phyloP scores from a whole-genome alignment of 2,329 filamentous ascomycete genomes.

The Parascedosporium putredinis region DNA sequence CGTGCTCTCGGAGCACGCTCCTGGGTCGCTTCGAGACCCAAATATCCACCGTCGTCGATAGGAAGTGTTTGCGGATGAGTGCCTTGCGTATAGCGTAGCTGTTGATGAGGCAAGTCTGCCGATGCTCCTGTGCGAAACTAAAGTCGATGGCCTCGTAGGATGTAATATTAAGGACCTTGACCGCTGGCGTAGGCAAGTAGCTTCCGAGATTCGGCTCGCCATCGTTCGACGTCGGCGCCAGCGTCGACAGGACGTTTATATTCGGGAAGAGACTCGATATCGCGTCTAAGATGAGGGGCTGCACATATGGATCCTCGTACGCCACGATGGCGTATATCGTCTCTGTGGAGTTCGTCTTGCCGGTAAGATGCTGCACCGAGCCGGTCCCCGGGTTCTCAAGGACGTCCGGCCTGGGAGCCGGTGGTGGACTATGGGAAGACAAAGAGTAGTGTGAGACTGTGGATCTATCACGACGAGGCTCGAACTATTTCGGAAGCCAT shows the following conservation, averaged over 20 bases:
- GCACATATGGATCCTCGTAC: conserved; percentile 83
- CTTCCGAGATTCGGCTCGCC: conserved; percentile 24
- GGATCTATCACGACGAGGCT: conserved; percentile 18
- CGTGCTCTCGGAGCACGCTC: conserved; percentile 56
- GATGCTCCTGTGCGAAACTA: conserved; percentile 54
- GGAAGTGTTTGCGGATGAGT: conserved; percentile 89
- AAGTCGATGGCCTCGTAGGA: conserved; percentile 87
- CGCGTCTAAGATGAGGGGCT: conserved; percentile 71
- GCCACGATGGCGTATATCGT: conserved; percentile 58
- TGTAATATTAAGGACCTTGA: conserved; percentile 63
- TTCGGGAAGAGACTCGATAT: conserved; percentile 53
- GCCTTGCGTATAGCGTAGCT: conserved; percentile 95
- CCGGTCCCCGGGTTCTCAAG: background rate
- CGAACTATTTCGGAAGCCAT: background rate
- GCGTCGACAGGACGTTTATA: conserved; percentile 43
- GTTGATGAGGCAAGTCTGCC: conserved; percentile 60
- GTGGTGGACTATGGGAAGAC: background rate
- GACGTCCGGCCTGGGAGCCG: background rate
- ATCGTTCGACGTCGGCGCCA: conserved; percentile 14
- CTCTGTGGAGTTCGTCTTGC: background rate
- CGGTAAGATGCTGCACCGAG: background rate
- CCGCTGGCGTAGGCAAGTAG: conserved; percentile 22
- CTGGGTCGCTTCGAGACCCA: conserved; percentile 78
- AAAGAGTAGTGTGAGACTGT: conserved; percentile 22
- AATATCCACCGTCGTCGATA: conserved; percentile 70